A percentile compares a stretch with the other conserved stretches of the same genome.
These are phyloP conservation scores for Musa acuminata DNA, from an alignment of 176 grass and related monocot species.

Conservation along the genomic window DNA sequence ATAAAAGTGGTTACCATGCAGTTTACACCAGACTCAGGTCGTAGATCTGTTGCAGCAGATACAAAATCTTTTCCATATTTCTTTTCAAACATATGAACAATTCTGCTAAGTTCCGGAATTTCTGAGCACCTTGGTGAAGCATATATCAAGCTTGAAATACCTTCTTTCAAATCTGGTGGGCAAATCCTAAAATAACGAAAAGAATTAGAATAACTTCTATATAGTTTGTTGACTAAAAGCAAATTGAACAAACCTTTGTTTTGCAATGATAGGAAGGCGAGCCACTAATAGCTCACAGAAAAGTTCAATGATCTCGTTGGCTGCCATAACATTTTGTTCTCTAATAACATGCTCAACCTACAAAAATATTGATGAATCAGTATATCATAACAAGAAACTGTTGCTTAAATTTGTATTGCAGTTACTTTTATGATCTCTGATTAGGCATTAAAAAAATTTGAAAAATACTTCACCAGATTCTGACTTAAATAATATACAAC, in stretches of 20 bases:
- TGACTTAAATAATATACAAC: no score
- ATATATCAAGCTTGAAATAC: slow-evolving; percentile 92
- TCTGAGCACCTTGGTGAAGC: slow-evolving; percentile 91
- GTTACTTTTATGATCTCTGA: no score
- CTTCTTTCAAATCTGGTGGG: slow-evolving; percentile 86
- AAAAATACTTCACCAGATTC: no score
- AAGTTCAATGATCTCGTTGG: slow-evolving; percentile 86
- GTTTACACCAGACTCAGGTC: slow-evolving; percentile 71
- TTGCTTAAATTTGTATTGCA: no score
- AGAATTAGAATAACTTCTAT: slow-evolving; percentile 14
- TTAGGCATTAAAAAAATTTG: no score
- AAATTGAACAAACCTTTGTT: slow-evolving; percentile 57
- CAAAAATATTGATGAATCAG: slow-evolving; percentile 6
- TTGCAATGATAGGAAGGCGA: slow-evolving; percentile 77
- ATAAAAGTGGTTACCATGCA: slow-evolving; percentile 43
- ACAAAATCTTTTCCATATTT: slow-evolving; percentile 94
- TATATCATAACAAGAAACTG: not conserved
- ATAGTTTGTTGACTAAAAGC: not conserved
- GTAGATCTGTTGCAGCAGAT: slow-evolving; percentile 65
- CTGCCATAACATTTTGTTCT: slow-evolving; percentile 83
- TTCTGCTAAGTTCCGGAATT: slow-evolving; percentile 74
- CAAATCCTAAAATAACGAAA: slow-evolving; percentile 51
- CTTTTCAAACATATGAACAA: slow-evolving; percentile 74
- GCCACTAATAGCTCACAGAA: slow-evolving; percentile 87
- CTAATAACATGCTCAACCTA: slow-evolving; percentile 98